These are phyloP conservation scores for Penicillium sp. DNA, from an alignment of 2,329 filamentous ascomycete genomes.

Conservation along the genomic window DNA sequence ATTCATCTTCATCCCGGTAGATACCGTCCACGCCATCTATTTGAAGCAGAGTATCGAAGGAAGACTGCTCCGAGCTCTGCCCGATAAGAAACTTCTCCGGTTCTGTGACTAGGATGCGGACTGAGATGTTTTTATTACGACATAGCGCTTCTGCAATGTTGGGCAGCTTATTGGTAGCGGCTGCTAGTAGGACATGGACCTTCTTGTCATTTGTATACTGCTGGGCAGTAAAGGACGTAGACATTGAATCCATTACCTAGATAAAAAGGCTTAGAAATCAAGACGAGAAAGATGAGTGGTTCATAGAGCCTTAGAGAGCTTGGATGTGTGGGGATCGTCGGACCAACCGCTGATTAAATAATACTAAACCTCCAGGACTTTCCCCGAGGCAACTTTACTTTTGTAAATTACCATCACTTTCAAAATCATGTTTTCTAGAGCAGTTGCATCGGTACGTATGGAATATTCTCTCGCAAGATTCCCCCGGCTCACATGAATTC, in stretches of 20 bases:
- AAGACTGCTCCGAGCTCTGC: conserved; percentile 74
- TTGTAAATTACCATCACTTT: conserved; percentile 6
- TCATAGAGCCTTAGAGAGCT: background rate
- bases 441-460: conserved; percentile 18
- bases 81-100: conserved; percentile 71
- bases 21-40: conserved; percentile 75
- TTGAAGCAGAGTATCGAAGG: conserved; percentile 56
- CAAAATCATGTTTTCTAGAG: conserved; percentile 31
- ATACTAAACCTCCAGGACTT: conserved; percentile 11
- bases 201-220: conserved; percentile 25
- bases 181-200: conserved; percentile 54
- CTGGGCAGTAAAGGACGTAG: conserved; percentile 14
- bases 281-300: background rate
- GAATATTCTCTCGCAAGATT: background rate
- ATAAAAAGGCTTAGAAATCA: background rate
- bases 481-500: background rate
- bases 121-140: conserved; percentile 58
- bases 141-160: conserved; percentile 57
- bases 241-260: conserved; percentile 6
- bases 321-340: conserved; percentile 13
- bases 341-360: conserved; percentile 16
- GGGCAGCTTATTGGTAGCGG: conserved; percentile 82
- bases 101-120: conserved; percentile 78
- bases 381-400: conserved; percentile 1
- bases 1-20: conserved; percentile 83